Conservation (phyloP, 192 early-diverging fungal species). For the Rhizophagus sp. region DNA sequence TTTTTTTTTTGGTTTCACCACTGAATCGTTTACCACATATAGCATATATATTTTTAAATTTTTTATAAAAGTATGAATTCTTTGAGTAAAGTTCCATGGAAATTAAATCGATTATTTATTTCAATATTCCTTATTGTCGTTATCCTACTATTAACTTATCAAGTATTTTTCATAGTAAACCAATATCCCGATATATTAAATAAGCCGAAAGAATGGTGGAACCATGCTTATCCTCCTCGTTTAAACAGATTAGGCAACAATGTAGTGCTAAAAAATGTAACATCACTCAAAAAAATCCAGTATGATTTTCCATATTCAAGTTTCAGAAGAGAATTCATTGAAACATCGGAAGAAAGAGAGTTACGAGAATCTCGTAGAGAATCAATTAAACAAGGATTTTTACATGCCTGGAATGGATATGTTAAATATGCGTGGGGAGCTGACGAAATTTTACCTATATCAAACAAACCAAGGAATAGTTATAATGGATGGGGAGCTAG, state of each 20-base stretch:
- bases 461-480: constrained; percentile 33
- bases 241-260: not conserved
- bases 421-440: constrained; percentile 72
- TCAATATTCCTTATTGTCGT: not conserved
- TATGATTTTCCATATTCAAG: constrained; percentile 59
- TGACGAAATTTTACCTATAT: constrained; percentile 63
- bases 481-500: constrained; percentile 70
- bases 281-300: not conserved
- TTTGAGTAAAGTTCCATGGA: not conserved
- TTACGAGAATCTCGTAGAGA: constrained; percentile 21
- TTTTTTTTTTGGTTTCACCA: too few species aligned
- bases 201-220: not conserved
- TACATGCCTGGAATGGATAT: constrained; percentile 78
- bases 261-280: not conserved
- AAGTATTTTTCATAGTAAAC: not conserved
- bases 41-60: too few species aligned
- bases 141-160: not conserved
- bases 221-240: too few species aligned
- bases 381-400: constrained; percentile 61
- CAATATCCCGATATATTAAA: not conserved
- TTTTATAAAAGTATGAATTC: not conserved
- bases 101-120: not conserved
- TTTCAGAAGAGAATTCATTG: constrained; percentile 43
- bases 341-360: not conserved
- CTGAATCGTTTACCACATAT: too few species aligned